phyloP scores from a whole-genome alignment of 2,329 filamentous ascomycete species.

The Hypoxylon sp. region DNA sequence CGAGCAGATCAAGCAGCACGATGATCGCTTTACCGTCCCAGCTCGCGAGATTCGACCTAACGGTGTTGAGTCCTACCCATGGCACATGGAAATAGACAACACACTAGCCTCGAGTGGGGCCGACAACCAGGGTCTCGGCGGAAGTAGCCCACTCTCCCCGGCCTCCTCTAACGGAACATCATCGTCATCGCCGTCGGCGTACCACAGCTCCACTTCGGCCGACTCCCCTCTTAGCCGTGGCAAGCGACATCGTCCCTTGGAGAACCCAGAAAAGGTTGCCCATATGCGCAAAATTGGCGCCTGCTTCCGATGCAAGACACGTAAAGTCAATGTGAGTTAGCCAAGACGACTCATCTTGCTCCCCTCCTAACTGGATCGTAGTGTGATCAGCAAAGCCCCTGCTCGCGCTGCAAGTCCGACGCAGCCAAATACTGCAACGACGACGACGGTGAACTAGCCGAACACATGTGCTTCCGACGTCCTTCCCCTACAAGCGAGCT shows the following conservation, averaged over 20 bases:
- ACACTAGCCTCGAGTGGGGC: conserved; percentile 28
- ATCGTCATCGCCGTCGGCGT: conserved; percentile 21
- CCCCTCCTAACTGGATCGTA: conserved; percentile 33
- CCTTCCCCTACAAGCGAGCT: conserved; percentile 28
- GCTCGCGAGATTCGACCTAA: conserved; percentile 46
- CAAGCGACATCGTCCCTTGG: conserved; percentile 42
- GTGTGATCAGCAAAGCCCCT: conserved; percentile 52
- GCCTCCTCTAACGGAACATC: conserved; percentile 34
- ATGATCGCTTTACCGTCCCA: conserved; percentile 46
- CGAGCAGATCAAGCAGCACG: conserved; percentile 44
- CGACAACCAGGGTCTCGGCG: conserved; percentile 31
- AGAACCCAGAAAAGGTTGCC: conserved; percentile 55
- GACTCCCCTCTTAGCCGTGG: conserved; percentile 40
- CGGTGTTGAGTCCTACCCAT: conserved; percentile 40
- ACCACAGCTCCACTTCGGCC: conserved; percentile 30
- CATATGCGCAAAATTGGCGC: conserved; percentile 59
- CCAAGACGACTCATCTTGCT: conserved; percentile 33
- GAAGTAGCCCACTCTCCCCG: conserved; percentile 37
- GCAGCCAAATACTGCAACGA: conserved; percentile 38
- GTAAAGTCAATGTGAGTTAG: conserved; percentile 57
- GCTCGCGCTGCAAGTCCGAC: conserved; percentile 41
- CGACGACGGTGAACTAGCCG: conserved; percentile 36
- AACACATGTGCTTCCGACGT: conserved; percentile 43
- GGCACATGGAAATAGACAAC: conserved; percentile 43
- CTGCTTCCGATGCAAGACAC: conserved; percentile 58